These are phyloP conservation scores for Conoideocrella luteorostrata DNA, from an alignment of 2,329 filamentous ascomycete species.

Conservation along the genomic window DNA sequence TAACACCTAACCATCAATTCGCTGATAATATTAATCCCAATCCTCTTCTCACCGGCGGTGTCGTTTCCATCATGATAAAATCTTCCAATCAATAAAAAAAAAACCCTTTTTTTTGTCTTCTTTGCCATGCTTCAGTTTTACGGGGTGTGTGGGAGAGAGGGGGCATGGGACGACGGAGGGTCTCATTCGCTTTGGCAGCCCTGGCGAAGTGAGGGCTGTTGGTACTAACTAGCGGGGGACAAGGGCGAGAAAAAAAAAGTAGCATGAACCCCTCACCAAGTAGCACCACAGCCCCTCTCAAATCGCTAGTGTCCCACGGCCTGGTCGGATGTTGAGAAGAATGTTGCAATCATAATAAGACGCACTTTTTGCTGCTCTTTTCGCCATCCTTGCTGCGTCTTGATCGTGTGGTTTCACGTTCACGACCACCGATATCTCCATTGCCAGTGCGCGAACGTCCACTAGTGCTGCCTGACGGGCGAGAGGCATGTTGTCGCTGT, in stretches of 20 bases:
- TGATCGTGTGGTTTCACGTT: slow-evolving; percentile 23
- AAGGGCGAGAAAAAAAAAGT: too few relatives aligned
- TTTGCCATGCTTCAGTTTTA: too few relatives aligned
- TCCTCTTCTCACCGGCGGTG: not conserved
- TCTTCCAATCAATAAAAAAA: not conserved
- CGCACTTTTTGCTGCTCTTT: slow-evolving; percentile 32
- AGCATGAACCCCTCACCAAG: not conserved
- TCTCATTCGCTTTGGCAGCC: too few relatives aligned
- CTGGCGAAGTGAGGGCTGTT: too few relatives aligned
- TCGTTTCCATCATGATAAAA: slow-evolving; percentile 2
- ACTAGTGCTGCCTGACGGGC: slow-evolving; percentile 28
- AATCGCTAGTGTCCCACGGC: too few relatives aligned
- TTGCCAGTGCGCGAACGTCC: slow-evolving; percentile 33
- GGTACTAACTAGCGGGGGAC: too few relatives aligned
- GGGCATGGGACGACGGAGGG: too few relatives aligned
- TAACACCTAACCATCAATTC: slow-evolving; percentile 1
- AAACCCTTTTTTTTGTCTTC: not conserved
- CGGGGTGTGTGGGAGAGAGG: too few relatives aligned
- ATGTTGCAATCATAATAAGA: slow-evolving; percentile 29
- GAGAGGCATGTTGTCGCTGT: slow-evolving; percentile 59
- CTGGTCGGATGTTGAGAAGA: not conserved
- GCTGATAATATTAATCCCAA: not conserved
- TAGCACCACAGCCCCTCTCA: not conserved
- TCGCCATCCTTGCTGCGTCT: slow-evolving; percentile 29
- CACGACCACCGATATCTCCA: slow-evolving; percentile 26